Evolutionary conservation across 257 asterid species (phyloP), one percentile per base, ranked within the genome.

Genomic region (Capsicum pubescens): DNA sequence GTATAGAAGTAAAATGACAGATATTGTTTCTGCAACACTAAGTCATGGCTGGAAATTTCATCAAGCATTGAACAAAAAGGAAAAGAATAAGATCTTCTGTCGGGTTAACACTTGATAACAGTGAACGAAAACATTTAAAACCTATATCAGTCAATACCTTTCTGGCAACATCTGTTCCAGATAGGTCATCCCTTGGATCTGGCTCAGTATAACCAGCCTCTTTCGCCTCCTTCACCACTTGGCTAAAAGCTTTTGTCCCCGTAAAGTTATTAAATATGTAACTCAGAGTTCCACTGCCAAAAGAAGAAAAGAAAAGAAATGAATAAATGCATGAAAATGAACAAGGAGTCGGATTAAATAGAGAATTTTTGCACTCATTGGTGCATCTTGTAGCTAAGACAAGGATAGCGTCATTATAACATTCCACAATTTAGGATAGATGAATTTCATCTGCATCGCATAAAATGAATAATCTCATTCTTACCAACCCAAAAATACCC

Each of bases 111-210:
- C 26, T 26, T 54, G 11, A 26, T 26, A 54, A 14, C 64, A 76
- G 59, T 54, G 60, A 76, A 14, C 9, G 48, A 13, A n/a, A 71
- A 46, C n/a, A 71, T n/a, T 32, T 58, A 19, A 46, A 26, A 26
- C 44, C 32, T 26, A 26, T 26, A 83, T 71, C 21, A 63, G 77
- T 14, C 21, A 58, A 67, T 92, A 97, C 98, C 98, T 97, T 97
- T 87, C 99, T 90, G 83, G 99, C 99, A 71, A 97, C 99, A 79
- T 97, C 99, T 2, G 95, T 93, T 86, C 99, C 99, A 64, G 99
- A 93, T 84, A 97, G 88, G 89, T 97, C 99, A 83, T 97, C 99
- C 88, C 99, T 91, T 21, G 99, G 99, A 87, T 97, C 99, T 63
- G 99, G 99, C 88, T 97, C 98, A 15, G 99, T 97, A 90, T 93